A percentile compares a stretch with the other conserved stretches of the same genome.
These are phyloP conservation scores for Streptanthus diversifolius DNA, from an alignment of 345 rosid species.

Conservation along the genomic window DNA sequence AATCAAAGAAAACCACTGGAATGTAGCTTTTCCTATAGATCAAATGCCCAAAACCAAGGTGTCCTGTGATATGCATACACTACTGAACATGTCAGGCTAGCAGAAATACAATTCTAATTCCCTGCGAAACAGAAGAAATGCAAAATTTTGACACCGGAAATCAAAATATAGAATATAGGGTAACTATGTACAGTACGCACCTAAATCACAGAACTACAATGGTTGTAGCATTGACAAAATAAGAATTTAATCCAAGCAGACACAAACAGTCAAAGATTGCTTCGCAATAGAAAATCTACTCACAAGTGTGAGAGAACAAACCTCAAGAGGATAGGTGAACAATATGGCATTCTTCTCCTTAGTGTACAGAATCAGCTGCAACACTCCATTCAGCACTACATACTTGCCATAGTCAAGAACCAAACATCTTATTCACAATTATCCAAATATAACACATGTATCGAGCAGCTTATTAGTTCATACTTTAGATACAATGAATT, in stretches of 20 bases:
- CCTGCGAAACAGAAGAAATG: neutral
- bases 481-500: neutral
- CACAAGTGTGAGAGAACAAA: constrained; percentile 31
- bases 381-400: constrained; percentile 68
- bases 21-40: neutral
- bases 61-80: neutral
- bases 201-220: constrained; percentile 7
- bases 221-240: neutral
- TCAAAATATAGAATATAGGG: neutral
- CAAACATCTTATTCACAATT: constrained; percentile 12
- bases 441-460: neutral
- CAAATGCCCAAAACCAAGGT: neutral
- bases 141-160: neutral
- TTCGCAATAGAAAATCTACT: neutral
- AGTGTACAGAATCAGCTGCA: constrained; percentile 78
- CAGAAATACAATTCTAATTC: neutral
- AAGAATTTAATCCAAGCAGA: neutral
- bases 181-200: neutral
- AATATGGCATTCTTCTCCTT: constrained; percentile 93
- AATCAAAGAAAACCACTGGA: neutral
- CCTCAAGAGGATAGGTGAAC: constrained; percentile 90
- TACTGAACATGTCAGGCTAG: neutral
- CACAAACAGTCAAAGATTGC: neutral
- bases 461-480: neutral
- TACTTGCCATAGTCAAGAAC: constrained; percentile 82